These are phyloP conservation scores for Phytophthora cryptogea DNA, from an alignment of 352 stramenopile genomes.

Conservation along the genomic window DNA sequence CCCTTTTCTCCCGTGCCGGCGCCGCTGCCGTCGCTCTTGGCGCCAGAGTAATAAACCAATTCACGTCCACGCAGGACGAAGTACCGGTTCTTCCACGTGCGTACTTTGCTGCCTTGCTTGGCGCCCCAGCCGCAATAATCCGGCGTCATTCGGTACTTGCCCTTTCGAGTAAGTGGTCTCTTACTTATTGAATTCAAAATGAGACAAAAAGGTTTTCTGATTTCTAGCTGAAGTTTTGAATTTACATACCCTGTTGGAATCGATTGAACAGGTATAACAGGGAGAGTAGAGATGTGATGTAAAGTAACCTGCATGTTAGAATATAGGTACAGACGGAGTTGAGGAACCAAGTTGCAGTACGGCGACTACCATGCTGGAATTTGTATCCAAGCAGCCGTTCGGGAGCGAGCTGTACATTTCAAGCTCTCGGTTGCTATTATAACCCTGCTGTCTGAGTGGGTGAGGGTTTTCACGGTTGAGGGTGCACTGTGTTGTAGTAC, in stretches of 20 bases:
- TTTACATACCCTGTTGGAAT: constrained; percentile 1
- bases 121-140: constrained; percentile 65
- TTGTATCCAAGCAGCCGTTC: constrained; percentile 1
- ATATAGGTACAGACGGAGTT: constrained; percentile 21
- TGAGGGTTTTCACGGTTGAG: constrained; percentile 5
- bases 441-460: background rate
- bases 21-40: constrained; percentile 39
- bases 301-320: background rate
- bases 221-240: constrained; percentile 16
- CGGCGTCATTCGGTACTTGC: background rate
- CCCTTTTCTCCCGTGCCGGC: constrained; percentile 62
- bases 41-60: constrained; percentile 60
- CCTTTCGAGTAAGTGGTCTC: too few species aligned
- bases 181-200: constrained; percentile 5
- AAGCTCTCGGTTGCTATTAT: background rate
- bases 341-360: constrained; percentile 6
- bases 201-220: constrained; percentile 16
- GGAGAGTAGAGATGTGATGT: background rate
- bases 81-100: constrained; percentile 76
- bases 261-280: background rate
- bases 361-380: background rate
- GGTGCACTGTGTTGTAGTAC: constrained; percentile 80
- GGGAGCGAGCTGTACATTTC: background rate
- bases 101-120: constrained; percentile 76
- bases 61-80: constrained; percentile 65